Evolutionary conservation across 148 eudicot species (phyloP), one percentile per base, ranked within the genome.

Genomic region (Rhododendron simsii): DNA sequence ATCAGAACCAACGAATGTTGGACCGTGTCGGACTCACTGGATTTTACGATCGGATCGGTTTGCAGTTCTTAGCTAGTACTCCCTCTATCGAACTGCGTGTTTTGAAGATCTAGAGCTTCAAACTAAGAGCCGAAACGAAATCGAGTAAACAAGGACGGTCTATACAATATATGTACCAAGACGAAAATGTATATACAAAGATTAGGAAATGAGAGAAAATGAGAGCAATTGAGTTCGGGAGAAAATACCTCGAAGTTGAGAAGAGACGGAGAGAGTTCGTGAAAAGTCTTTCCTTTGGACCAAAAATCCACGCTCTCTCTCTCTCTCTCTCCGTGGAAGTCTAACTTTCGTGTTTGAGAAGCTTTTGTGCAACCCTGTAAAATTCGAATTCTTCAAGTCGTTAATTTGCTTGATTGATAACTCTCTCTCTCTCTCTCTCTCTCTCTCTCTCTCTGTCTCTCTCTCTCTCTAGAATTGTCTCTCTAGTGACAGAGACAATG

Each of bases 381-480:
- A 55, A 55, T 41, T 63, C 84, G 51, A 76, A 55, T 45, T 51
- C 47, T 20, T 2, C 39, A 63, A 20, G 50, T 47, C 50, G 26
- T 39, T 39, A 39, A 39, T 33, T 33, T 0, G 35, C 35, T 1
- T 33, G 76, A 71, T 71, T 71, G 37, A 9, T 33, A 33, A 20
- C 4, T 10, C 65, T 23, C 5, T 28, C 30, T n/a, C 18, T 82
- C 84, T 82, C 77, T 83, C 84, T 37, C 67, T 83, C 61, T 83
- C 85, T 83, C 85, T 71, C 78, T 71, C 79, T 69, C 83, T 57
- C 45, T 26, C 77, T 83, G 75, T 83, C 61, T 83, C 85, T 83
- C 85, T 71, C 78, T 71, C 79, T 69, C 83, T 57, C 45, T 26
- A 80, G 82, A 26, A 47, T 50, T 81, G 69, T 81, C 44, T 81